Percentiles rank a stretch among this genome's conserved stretches.
These are phyloP conservation scores for Podospora sp. DNA, from an alignment of 495 filamentous ascomycete genomes.

Conservation along the genomic window DNA sequence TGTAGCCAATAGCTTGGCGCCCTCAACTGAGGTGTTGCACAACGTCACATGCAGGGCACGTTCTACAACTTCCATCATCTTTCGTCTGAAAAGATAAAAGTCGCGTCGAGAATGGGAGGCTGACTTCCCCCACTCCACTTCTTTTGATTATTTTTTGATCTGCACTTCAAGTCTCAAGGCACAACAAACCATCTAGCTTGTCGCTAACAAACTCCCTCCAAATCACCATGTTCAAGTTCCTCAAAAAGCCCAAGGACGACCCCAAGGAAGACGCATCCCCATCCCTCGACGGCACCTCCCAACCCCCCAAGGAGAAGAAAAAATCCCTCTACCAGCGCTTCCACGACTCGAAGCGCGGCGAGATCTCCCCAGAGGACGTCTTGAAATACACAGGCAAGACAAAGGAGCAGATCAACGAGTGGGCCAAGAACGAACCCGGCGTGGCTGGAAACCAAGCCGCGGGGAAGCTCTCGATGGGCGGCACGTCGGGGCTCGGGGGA, in stretches of 20 bases:
- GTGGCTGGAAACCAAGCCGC: slow-evolving; percentile 13
- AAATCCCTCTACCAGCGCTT: slow-evolving; percentile 3
- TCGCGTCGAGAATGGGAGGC: no score
- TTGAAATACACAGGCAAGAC: slow-evolving; percentile 14
- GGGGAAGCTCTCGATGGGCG: slow-evolving; percentile 4
- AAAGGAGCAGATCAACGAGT: slow-evolving; percentile 10
- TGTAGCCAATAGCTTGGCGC: no score
- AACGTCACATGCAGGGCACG: background rate
- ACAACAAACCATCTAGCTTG: no score
- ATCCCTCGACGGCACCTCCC: background rate
- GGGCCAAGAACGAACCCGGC: slow-evolving; percentile 1
- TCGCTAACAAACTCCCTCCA: background rate
- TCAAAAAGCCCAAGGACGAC: background rate
- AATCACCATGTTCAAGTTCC: background rate
- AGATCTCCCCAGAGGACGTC: slow-evolving; percentile 6
- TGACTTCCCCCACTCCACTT: no score
- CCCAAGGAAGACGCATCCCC: background rate
- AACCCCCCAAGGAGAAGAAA: background rate
- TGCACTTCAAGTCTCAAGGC: no score
- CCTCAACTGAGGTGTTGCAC: background rate
- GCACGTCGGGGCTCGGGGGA: background rate
- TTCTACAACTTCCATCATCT: no score
- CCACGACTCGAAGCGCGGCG: slow-evolving; percentile 6
- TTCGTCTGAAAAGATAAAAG: no score
- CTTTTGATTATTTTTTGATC: no score